These are phyloP conservation scores for Brassica hybrid DNA, from an alignment of 441 rosid species.

Conservation along the genomic window DNA sequence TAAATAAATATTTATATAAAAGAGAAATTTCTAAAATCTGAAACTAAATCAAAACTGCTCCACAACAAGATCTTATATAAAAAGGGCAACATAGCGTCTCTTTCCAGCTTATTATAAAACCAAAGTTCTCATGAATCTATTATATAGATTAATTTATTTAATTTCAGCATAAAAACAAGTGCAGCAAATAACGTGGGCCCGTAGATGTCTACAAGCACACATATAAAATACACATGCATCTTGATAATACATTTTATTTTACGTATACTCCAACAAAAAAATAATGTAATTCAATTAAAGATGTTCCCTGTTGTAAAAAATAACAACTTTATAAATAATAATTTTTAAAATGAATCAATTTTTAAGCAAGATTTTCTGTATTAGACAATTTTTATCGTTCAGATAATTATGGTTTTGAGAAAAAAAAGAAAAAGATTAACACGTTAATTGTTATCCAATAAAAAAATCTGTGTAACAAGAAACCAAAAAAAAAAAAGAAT, in stretches of 20 bases:
- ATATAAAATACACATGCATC: not conserved
- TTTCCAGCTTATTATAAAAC: not conserved
- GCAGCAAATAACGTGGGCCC: conserved; percentile 1
- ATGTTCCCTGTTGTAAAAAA: not conserved
- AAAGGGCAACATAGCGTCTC: conserved; percentile 2
- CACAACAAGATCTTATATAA: conserved; percentile 1
- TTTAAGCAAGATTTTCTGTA: not conserved
- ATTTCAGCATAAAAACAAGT: conserved; percentile 1
- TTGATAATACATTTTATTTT: not conserved
- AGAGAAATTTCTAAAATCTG: not conserved
- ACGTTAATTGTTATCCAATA: conserved; percentile 30
- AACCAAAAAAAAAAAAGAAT: not conserved
- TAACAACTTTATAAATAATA: not conserved
- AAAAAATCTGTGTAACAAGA: conserved; percentile 24
- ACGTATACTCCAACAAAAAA: not conserved
- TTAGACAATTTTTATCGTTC: not conserved
- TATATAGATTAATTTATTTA: not conserved
- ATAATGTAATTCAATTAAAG: no score
- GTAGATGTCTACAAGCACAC: not conserved
- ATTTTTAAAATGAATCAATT: not conserved
- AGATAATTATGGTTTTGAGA: not conserved
- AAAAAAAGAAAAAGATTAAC: not conserved
- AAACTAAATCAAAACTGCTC: conserved; percentile 7
- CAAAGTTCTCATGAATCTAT: conserved; percentile 1
- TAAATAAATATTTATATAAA: not conserved